Base-by-base conservation (phyloP, 495 filamentous ascomycete species). In the Xylaria intraflava region DNA sequence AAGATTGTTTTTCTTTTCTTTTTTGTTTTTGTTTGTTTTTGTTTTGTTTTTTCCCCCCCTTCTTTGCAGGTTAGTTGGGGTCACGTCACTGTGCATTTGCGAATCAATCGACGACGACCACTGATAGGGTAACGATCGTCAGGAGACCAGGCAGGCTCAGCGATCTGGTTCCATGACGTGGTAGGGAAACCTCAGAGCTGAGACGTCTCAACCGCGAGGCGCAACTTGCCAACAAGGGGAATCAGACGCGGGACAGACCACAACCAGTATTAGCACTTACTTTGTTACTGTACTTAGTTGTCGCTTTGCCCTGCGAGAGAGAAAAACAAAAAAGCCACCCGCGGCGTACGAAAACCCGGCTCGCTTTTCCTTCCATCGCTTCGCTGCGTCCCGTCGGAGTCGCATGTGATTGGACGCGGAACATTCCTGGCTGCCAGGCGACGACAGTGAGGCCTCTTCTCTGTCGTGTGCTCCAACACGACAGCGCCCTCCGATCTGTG, bases 401-500 rank as follows among this genome's bases (percentile, higher is more conserved):
- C 35, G 35, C 14, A 38, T 38, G n/a, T 4, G 16, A 38, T 38
- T 38, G 35, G 14, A 38, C n/a, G n/a, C n/a, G n/a, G n/a, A n/a
- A n/a, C n/a, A n/a, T n/a, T n/a, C n/a, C n/a, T n/a, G n/a, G n/a
- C n/a, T n/a, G n/a, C n/a, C n/a, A n/a, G n/a, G n/a, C n/a, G n/a
- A n/a, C n/a, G 42, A 44, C 17, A 53, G 30, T 39, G 24, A 46
- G 35, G 42, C 23, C 16, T 17, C 14, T 19, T 8, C 35, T 4
- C 2, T 19, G 4, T 38, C 16, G 35, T 38, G 35, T 16, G 17
- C 35, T 38, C 35, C 35, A 38, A 38, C n/a, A 17, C 42, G 8
- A 29, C 42, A 7, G 19, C 22, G 20, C 41, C 33, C 17, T 53
- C 51, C 42, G 43, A 53, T 53, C 51, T 53, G 51, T 53, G 33